phyloP scores from a whole-genome alignment of 2,329 filamentous ascomycete species.

The Graphilbum sp. region DNA sequence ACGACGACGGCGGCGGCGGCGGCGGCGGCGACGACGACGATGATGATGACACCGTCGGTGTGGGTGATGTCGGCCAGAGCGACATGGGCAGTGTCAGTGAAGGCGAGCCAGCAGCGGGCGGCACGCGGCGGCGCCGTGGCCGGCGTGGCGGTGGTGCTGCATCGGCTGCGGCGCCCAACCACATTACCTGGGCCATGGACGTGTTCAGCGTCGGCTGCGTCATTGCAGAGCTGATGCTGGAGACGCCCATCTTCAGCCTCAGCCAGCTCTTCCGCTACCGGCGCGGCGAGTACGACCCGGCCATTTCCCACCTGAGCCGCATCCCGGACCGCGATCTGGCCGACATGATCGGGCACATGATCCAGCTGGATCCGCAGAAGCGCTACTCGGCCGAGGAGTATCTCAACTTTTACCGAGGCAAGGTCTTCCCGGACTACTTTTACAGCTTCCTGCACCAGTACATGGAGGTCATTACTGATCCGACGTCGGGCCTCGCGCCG shows the following conservation, averaged over 20 bases:
- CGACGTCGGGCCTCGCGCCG: constrained; percentile 60
- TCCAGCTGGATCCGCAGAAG: constrained; percentile 80
- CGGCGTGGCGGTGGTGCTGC: too few species aligned
- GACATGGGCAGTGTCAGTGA: too few species aligned
- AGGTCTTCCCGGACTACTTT: constrained; percentile 91
- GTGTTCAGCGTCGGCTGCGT: constrained; percentile 95
- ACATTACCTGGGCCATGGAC: constrained; percentile 83
- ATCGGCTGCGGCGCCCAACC: constrained; percentile 4
- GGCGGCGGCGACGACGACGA: background rate
- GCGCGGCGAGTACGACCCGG: constrained; percentile 80
- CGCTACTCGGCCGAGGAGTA: constrained; percentile 91
- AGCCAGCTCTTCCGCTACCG: constrained; percentile 93
- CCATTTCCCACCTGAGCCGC: constrained; percentile 61
- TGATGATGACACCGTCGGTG: background rate
- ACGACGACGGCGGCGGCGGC: background rate
- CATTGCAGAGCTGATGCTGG: constrained; percentile 89
- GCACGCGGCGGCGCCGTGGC: too few species aligned
- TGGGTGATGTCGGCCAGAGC: too few species aligned
- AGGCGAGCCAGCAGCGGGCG: too few species aligned
- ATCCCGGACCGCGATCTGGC: constrained; percentile 79
- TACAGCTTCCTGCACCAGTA: constrained; percentile 96
- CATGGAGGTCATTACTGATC: constrained; percentile 89
- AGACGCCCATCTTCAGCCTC: constrained; percentile 92
- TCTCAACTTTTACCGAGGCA: constrained; percentile 76
- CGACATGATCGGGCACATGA: constrained; percentile 89